Evolutionary conservation across 352 stramenopile species (phyloP), one percentile per base, ranked within the genome.

Genomic region (Phytopythium boreale): DNA sequence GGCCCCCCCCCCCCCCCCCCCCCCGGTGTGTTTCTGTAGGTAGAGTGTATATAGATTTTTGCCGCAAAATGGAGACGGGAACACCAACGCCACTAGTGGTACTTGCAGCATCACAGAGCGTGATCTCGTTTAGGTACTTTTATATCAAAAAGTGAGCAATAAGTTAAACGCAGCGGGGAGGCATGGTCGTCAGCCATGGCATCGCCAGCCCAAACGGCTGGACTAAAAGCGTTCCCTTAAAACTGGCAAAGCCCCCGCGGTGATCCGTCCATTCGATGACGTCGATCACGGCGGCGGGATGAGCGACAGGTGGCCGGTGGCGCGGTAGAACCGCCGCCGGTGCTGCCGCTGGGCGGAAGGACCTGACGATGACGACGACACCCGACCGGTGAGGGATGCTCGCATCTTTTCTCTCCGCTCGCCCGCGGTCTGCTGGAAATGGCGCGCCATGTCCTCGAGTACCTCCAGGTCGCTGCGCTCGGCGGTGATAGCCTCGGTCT

Each of bases 401-500:
- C 46, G 58, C 29, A 26, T 29, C 58, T 60, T n/a, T 4, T 31
- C 15, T 17, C 43, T 57, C 31, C 36, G 49, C 36, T 46, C 15
- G 19, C 55, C 55, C 63, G 61, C 49, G 53, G 57, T 67, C 57
- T 83, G 70, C 75, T 66, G 57, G 59, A 62, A 50, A 37, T 41
- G 69, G 19, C 70, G 58, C 70, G 72, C 46, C 56, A 65, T 63
- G 47, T 72, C 53, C 24, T 87, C 70, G 11, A 92, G 79, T 36
- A 67, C 62, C 22, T 70, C 55, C 4, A 70, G 61, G 58, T 90
- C 81, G 31, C 63, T 64, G 34, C 69, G 70, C 9, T 72, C 67
- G 0, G 76, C 84, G 2, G 64, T 60, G 36, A 92, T 71, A 22
- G 77, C 63, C 52, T 70, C 67, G 0, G 77, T 81, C 10, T 89